These are phyloP conservation scores for Eremochloa ophiuroides DNA, from an alignment of 176 grass and related monocot genomes.

Conservation along the genomic window DNA sequence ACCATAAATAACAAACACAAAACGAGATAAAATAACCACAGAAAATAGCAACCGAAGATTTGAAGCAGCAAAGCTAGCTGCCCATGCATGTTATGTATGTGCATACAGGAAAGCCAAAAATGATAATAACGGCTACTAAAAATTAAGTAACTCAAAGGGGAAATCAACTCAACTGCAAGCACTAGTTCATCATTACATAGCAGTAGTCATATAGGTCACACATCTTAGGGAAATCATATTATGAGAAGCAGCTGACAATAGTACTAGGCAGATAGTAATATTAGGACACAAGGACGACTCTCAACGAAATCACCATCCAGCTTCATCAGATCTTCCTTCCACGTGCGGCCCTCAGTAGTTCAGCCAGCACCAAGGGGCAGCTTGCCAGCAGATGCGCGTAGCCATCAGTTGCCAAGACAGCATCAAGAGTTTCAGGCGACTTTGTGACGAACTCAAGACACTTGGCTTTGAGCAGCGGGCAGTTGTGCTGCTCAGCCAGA, in stretches of 20 bases:
- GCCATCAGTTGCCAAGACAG: neutral
- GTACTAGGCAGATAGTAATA: neutral
- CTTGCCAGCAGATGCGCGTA: neutral
- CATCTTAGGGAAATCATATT: too few relatives aligned
- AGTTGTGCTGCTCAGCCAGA: slow-evolving; percentile 46
- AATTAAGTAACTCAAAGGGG: too few relatives aligned
- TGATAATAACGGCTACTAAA: too few relatives aligned
- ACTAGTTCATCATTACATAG: too few relatives aligned
- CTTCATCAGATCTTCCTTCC: neutral
- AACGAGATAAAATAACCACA: too few relatives aligned
- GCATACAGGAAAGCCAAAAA: neutral
- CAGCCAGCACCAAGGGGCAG: neutral
- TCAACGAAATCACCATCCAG: neutral
- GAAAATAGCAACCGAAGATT: too few relatives aligned
- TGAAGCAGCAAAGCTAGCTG: too few relatives aligned
- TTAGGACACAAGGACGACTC: neutral
- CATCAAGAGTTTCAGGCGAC: slow-evolving; percentile 8
- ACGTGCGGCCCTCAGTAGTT: neutral
- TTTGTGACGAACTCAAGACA: slow-evolving; percentile 35
- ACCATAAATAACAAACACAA: too few relatives aligned
- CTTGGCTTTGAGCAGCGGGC: slow-evolving; percentile 37
- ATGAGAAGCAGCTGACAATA: too few relatives aligned
- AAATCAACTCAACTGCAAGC: neutral
- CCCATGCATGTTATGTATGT: neutral
- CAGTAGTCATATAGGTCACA: too few relatives aligned